Evolutionary conservation across 768 basidiomycete genomes (phyloP), one percentile per base, ranked within the genome.

Genomic region (Tricholoma terreum): DNA sequence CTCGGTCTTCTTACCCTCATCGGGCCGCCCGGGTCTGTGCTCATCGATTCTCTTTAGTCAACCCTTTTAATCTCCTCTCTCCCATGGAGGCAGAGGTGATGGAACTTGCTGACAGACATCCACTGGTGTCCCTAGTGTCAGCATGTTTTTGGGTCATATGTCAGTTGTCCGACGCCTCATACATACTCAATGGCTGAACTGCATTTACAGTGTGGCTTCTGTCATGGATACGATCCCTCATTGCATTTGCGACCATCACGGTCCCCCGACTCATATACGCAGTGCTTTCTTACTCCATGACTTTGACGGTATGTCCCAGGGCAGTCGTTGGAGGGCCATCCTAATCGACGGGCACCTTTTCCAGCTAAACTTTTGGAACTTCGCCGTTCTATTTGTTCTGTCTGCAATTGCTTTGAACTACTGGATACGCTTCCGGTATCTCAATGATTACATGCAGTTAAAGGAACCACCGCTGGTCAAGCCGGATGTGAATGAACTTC

Each of bases 361-460:
- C 43, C 69, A 95, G 85, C 82, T 98, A 46, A 92, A 92, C 63
- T 97, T 97, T 71, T 94, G 92, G 82, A 90, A 89, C 42, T 88
- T 98, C 62, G 87, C 89, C 6, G 77, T 89, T 59, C 79, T 96
- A 9, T 91, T 94, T 61, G 73, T 78, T 12, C 75, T 86, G 15
- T 85, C 85, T 3, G 78, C 81, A 2, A 77, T 89, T 48, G 86
- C 80, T 6, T 67, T 92, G 17, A 90, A 91, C 70, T 90, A 94
- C 65, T 89, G 90, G 80, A 87, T 96, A 57, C 86, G 93, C 55
- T 89, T 85, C 69, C 86, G 84, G 54, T 90, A 86, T 70, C 81
- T 89, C 64, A 89, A 89, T 67, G 83, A 81, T 61, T 92, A 88
- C 64, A 84, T 83, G 8, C 82, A 86, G 63, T 74, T 93, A 54